A percentile compares a stretch with the other conserved stretches of the same genome.
Conservation (phyloP, 1,139 yeast species). For the Candida albicans region DNA sequence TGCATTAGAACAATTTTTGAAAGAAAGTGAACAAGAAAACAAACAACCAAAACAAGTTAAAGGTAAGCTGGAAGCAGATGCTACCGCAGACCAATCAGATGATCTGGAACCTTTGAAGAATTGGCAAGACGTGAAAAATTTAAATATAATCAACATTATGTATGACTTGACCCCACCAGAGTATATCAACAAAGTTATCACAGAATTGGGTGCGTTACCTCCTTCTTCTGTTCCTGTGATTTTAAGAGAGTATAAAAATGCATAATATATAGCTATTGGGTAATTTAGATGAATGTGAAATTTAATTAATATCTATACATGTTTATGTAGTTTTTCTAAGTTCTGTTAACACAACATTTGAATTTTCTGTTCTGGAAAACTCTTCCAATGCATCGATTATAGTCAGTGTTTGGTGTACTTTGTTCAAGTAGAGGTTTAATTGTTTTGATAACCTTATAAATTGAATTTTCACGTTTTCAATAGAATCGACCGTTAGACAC, state of each 20-base stretch:
- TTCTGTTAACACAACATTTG: constrained; percentile 36
- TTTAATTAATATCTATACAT: too few relatives aligned
- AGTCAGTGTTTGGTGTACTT: constrained; percentile 6
- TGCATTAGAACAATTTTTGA: constrained; percentile 65
- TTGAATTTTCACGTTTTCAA: constrained; percentile 65
- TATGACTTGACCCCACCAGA: constrained; percentile 95
- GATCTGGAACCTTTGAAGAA: constrained; percentile 45
- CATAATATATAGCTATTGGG: constrained; percentile 19
- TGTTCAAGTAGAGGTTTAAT: constrained; percentile 18
- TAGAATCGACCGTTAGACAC: constrained; percentile 46
- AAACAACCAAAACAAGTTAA: constrained; percentile 15
- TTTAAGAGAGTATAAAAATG: constrained; percentile 81
- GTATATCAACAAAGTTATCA: constrained; percentile 88
- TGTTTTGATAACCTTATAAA: constrained; percentile 31
- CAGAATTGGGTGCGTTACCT: constrained; percentile 95
- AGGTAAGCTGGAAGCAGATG: constrained; percentile 15
- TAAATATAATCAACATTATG: constrained; percentile 80
- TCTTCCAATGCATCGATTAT: constrained; percentile 25
- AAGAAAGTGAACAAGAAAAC: constrained; percentile 34
- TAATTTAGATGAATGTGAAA: background rate
- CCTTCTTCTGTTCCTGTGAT: constrained; percentile 97
- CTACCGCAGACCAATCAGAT: constrained; percentile 11
- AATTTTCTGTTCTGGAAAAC: constrained; percentile 26
- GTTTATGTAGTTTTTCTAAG: constrained; percentile 11
- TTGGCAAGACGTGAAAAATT: constrained; percentile 63